Evolutionary conservation across 441 rosid species (phyloP).

Genomic region (Omphalea diandra): DNA sequence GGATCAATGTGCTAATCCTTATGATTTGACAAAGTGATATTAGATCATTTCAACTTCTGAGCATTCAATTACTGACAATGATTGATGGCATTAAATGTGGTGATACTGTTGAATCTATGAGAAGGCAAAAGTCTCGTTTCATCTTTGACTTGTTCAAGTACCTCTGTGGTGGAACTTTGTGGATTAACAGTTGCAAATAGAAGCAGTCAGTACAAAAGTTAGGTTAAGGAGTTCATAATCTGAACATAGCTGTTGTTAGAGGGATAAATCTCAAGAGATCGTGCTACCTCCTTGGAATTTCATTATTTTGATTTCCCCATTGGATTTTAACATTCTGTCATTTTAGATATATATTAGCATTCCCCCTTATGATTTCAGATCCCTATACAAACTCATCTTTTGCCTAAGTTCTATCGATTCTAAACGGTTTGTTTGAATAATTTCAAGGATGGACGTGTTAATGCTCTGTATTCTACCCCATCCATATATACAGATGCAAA

Average conservation of each 20-base stretch:
- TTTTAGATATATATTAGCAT: background rate
- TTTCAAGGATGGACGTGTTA: slow-evolving; percentile 94
- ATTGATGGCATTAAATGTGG: background rate
- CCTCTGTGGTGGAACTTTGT: background rate
- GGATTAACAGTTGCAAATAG: background rate
- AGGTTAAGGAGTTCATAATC: background rate
- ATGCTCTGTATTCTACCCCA: slow-evolving; percentile 96
- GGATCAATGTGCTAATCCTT: background rate
- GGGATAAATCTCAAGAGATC: background rate
- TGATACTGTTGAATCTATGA: background rate
- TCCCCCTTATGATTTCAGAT: slow-evolving; percentile 1
- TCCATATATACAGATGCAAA: slow-evolving; percentile 99
- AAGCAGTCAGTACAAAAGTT: background rate
- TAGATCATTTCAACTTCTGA: background rate
- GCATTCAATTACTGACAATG: background rate
- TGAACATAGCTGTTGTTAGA: background rate
- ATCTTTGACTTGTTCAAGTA: background rate
- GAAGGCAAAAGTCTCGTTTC: background rate
- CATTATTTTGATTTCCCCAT: slow-evolving; percentile 3
- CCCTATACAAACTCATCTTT: slow-evolving; percentile 15
- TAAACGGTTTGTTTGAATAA: slow-evolving; percentile 18
- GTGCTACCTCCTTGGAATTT: background rate
- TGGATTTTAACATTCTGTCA: background rate
- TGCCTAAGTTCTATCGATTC: slow-evolving; percentile 9
- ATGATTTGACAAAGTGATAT: slow-evolving; percentile 7